Evolutionary conservation across 2,329 filamentous ascomycete species (phyloP), one percentile per base, ranked within the genome.

Genomic region (Exutisphaerella laricina): DNA sequence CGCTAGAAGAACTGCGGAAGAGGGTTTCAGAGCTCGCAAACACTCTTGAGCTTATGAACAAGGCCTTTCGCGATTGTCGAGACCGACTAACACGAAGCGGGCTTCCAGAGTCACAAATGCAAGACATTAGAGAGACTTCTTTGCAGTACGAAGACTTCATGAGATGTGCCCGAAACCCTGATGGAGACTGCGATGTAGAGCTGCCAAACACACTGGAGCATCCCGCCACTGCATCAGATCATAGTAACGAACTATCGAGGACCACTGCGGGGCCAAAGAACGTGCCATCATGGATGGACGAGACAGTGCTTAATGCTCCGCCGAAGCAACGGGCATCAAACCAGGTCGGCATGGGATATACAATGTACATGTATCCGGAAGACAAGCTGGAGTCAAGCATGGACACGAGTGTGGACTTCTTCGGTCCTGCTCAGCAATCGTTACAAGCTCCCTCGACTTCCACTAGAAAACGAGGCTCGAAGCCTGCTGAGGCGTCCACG

Each of bases 1-100:
- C 85, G 4, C 90, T 94, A 43, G 75, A 79, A 20, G 79, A 78
- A 1, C 72, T 94, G 8, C 82, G 88, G 59, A 74, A 78, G 41
- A 75, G 82, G 48, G 85, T 90, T 18, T 70, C 80, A 41, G 73
- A 78, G 17, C 74, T 94, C n/a, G 77, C 82, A 45, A 72, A 74
- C 10, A 78, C 76, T 16, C 83, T 89, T 47, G 76, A 84, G 43
- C 77, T 84, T 54, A 87, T 94, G 80, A 82, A 78, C 65, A 79
- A 74, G 39, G 76, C 79, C 0, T 88, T 94, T 54, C 69, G 80
- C 52, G 72, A 70, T 14, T 55, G 51, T 35, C 43, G 47, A 8
- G 46, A 56, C 36, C 48, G 50, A 12, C 44, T 59, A 10, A 36
- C 45, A 13, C 21, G 31, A n/a, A 28, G 50, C 14, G 52, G 46